These are phyloP conservation scores for Boletus rex-veris DNA, from an alignment of 768 basidiomycete species.

Conservation along the genomic window DNA sequence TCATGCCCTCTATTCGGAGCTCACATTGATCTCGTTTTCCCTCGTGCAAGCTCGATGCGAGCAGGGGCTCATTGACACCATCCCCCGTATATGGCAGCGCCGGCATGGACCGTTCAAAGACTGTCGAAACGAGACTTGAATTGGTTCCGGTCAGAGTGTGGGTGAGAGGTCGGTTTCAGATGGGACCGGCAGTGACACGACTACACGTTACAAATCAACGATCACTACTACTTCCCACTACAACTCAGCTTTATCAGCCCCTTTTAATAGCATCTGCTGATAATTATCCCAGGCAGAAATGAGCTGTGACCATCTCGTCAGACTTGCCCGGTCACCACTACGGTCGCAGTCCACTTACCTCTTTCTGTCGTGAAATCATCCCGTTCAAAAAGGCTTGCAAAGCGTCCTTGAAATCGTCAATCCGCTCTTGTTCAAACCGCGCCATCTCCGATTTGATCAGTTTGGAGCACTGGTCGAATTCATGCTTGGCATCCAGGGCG, in stretches of 20 bases:
- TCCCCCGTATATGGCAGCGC: conserved; percentile 12
- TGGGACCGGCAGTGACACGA: background rate
- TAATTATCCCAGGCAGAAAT: conserved; percentile 80
- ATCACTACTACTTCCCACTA: background rate
- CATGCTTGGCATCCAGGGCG: conserved; percentile 76
- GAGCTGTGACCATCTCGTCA: conserved; percentile 42
- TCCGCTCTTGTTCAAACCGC: conserved; percentile 88
- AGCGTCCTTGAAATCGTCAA: conserved; percentile 88
- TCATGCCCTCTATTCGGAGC: conserved; percentile 85
- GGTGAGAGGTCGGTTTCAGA: conserved; percentile 2
- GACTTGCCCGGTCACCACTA: background rate
- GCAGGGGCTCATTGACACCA: conserved; percentile 16
- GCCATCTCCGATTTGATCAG: conserved; percentile 86
- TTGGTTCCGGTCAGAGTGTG: too few relatives aligned
- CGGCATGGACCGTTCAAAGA: background rate
- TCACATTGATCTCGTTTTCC: conserved; percentile 57
- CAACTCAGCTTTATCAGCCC: conserved; percentile 19
- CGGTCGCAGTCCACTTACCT: conserved; percentile 41
- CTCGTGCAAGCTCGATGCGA: conserved; percentile 16
- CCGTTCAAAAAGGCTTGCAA: conserved; percentile 83
- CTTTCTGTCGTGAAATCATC: conserved; percentile 82
- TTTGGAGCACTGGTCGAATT: conserved; percentile 86
- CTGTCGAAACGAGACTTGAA: background rate
- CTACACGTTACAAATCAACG: too few relatives aligned
- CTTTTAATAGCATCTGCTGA: conserved; percentile 66